Evolutionary conservation across 1,284 basidiomycete species (phyloP).

Genomic region (Sanghuangporus sanghuang): DNA sequence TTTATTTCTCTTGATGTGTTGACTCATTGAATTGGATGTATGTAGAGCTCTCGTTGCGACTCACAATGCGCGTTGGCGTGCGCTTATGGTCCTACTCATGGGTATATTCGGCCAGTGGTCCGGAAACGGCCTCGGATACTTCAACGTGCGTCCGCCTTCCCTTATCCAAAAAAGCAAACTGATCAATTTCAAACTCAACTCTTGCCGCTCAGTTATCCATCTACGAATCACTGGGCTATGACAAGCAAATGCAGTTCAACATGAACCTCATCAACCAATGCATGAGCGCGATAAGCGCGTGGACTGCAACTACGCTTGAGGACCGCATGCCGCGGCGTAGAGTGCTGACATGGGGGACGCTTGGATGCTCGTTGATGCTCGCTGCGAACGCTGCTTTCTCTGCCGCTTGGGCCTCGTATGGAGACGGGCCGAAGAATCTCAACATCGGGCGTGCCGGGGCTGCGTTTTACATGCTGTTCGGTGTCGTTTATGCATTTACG

Average conservation of each 20-base stretch:
- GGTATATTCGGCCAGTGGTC: constrained; percentile 25
- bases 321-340: constrained; percentile 25
- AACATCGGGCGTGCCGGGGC: constrained; percentile 27
- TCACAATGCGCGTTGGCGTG: constrained; percentile 22
- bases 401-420: constrained; percentile 24
- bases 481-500: constrained; percentile 20
- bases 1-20: constrained; percentile 1
- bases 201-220: constrained; percentile 25
- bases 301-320: constrained; percentile 26
- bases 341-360: constrained; percentile 24
- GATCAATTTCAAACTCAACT: not conserved
- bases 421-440: constrained; percentile 19
- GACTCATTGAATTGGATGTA: not conserved
- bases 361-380: constrained; percentile 24
- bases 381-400: constrained; percentile 26
- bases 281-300: constrained; percentile 19
- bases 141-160: constrained; percentile 7
- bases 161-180: not conserved
- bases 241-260: constrained; percentile 28
- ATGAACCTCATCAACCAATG: constrained; percentile 30
- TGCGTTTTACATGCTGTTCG: constrained; percentile 21
- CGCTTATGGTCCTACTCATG: constrained; percentile 26
- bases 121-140: constrained; percentile 17
- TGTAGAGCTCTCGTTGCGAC: constrained; percentile 18
- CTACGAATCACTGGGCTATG: constrained; percentile 10